Base-by-base conservation (phyloP, 805 yeast genomes). In the Candida maltosa region DNA sequence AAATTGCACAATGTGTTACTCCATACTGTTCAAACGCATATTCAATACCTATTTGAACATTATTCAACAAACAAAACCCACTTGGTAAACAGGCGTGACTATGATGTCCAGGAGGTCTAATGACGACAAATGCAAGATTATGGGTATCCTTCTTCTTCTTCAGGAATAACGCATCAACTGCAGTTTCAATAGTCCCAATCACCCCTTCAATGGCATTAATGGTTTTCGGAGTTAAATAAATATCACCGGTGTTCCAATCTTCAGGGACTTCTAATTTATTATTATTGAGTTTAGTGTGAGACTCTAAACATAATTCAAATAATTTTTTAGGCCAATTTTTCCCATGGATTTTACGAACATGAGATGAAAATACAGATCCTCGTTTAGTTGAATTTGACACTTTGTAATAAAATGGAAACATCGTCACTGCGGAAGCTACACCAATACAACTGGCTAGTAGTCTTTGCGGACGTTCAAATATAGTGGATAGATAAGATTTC, bases 91-190 rank as follows among this genome's bases (percentile, higher is more conserved):
- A 78, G 0, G 87, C 82, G 48, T 84, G 93, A 16, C 87, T 80
- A 56, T 86, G 95, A 52, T 86, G 95, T 3, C 95, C 95, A 1
- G 94, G 93, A 1, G 93, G 93, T 32, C 93, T 65, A 27, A 84
- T 74, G 1, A 79, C 78, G 0, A 80, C 80, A 58, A 84, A 84
- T 2, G 82, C 80, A 11, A 66, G 49, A 36, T 66, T 49, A 37
- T 65, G 63, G 50, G 59, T 42, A 25, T 41, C 42, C 14, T 40
- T 26, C 23, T 16, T 14, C 20, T 16, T 37, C 39, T n/a, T 36
- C 23, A 10, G 32, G 31, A 10, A 40, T 11, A 67, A 44, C 3
- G 62, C 47, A 49, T 86, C 93, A 1, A 84, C 67, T 2, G 83
- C 88, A 1, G 74, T 64, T 52, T 86, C 93, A 3, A 86, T 64